A percentile compares a stretch with the other conserved stretches of the same genome.
Evolutionary conservation across 495 filamentous ascomycete genomes (phyloP).

Genomic region (Echria macrotheca): DNA sequence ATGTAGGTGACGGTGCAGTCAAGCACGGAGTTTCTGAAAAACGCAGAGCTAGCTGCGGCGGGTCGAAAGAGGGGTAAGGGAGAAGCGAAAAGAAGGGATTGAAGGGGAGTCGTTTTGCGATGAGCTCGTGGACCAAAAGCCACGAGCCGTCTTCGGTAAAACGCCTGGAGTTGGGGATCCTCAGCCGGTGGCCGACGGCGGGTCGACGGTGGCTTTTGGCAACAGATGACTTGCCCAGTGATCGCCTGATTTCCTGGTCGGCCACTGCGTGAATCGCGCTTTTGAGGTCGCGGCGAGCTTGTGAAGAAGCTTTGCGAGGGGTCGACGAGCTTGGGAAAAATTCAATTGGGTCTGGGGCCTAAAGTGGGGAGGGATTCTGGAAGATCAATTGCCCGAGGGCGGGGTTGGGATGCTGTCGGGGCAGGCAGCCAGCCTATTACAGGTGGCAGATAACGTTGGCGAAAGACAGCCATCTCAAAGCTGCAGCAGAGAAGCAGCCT

Average conservation of each 20-base stretch:
- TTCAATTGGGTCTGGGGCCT: neutral
- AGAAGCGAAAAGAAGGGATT: conserved; percentile 51
- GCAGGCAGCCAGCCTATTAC: no score
- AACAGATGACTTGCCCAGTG: conserved; percentile 7
- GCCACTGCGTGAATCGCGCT: conserved; percentile 6
- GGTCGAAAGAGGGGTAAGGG: conserved; percentile 43
- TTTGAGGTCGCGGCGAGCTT: conserved; percentile 8
- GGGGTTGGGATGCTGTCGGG: neutral
- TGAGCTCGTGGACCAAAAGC: conserved; percentile 3
- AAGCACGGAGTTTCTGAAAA: conserved; percentile 35
- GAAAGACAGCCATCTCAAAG: no score
- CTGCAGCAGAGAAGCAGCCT: no score
- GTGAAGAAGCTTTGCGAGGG: conserved; percentile 6
- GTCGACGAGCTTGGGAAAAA: neutral
- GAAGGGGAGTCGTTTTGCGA: conserved; percentile 45
- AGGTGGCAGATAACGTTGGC: no score
- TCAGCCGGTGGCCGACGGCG: neutral
- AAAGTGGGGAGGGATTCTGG: conserved; percentile 7
- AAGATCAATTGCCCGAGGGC: conserved; percentile 16
- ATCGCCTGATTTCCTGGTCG: conserved; percentile 24
- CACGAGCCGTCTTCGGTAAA: neutral
- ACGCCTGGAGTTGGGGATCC: neutral
- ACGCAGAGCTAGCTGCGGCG: conserved; percentile 61
- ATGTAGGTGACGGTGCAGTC: conserved; percentile 41
- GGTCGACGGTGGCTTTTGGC: neutral